phyloP scores from a whole-genome alignment of 2,329 filamentous ascomycete genomes.

The Biscogniauxia mediterranea region DNA sequence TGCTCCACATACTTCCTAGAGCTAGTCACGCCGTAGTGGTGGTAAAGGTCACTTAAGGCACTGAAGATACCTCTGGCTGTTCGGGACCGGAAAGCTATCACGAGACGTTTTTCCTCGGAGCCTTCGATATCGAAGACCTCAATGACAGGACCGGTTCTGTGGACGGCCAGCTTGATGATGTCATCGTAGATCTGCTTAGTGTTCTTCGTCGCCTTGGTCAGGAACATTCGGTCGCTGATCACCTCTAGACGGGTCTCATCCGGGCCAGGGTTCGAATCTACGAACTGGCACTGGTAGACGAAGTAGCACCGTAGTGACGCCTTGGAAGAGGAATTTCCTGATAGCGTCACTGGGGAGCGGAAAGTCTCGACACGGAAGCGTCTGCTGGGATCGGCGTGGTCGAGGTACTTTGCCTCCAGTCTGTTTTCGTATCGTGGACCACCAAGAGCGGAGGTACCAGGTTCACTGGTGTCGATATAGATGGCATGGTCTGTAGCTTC shows the following conservation, averaged over 20 bases:
- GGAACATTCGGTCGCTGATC: slow-evolving; percentile 89
- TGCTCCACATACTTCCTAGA: slow-evolving; percentile 98
- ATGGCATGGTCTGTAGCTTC: slow-evolving; percentile 93
- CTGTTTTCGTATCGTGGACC: slow-evolving; percentile 93
- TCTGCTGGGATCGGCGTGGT: slow-evolving; percentile 68
- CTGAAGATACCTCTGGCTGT: slow-evolving; percentile 94
- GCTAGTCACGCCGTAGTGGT: slow-evolving; percentile 96
- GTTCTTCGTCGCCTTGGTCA: slow-evolving; percentile 93
- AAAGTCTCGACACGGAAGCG: slow-evolving; percentile 96
- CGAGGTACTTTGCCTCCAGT: slow-evolving; percentile 93
- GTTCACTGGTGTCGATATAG: slow-evolving; percentile 96
- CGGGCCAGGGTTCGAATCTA: slow-evolving; percentile 68
- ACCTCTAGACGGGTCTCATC: slow-evolving; percentile 86
- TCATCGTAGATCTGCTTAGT: slow-evolving; percentile 95
- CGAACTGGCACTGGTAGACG: slow-evolving; percentile 94
- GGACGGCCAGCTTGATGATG: slow-evolving; percentile 82
- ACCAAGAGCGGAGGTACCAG: slow-evolving; percentile 70
- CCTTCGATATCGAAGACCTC: slow-evolving; percentile 96
- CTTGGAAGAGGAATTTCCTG: slow-evolving; percentile 63
- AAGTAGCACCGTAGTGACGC: slow-evolving; percentile 96
- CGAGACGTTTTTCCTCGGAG: slow-evolving; percentile 86
- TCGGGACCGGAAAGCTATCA: slow-evolving; percentile 90
- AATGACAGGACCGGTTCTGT: slow-evolving; percentile 88
- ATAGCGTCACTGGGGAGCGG: slow-evolving; percentile 81
- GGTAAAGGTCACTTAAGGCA: slow-evolving; percentile 91